These are phyloP conservation scores for Phytopythium mirpurense DNA, from an alignment of 352 stramenopile species.

Conservation along the genomic window DNA sequence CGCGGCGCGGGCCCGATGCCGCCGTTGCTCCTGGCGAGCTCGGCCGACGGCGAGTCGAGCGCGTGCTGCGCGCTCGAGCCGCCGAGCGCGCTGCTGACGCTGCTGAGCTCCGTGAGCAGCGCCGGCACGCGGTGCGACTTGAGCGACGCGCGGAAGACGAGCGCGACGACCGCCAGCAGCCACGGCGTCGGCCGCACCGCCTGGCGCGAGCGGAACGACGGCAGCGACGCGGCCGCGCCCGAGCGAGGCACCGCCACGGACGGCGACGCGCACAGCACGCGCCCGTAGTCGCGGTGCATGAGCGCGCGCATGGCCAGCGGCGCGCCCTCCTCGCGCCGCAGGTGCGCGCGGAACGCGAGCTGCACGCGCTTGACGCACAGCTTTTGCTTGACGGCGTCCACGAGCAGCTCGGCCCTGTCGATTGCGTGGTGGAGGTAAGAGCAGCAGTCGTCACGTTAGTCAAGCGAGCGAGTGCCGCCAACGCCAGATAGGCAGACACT, in stretches of 20 bases:
- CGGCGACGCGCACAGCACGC: neutral
- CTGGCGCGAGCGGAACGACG: conserved; percentile 21
- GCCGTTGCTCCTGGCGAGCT: conserved; percentile 36
- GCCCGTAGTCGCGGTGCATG: conserved; percentile 58
- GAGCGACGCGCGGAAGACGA: conserved; percentile 43
- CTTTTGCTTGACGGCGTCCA: conserved; percentile 70
- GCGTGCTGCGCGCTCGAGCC: neutral
- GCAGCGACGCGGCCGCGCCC: conserved; percentile 5
- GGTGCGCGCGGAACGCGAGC: conserved; percentile 53
- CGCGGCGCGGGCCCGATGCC: conserved; percentile 51
- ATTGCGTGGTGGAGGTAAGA: too few species aligned
- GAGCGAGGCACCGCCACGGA: neutral
- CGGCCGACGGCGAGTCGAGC: neutral
- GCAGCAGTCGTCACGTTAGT: conserved; percentile 1
- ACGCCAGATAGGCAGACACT: neutral
- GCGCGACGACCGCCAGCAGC: conserved; percentile 53
- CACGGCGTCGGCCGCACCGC: conserved; percentile 50
- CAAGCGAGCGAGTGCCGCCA: neutral
- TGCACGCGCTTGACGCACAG: conserved; percentile 68
- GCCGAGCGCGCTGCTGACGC: conserved; percentile 26
- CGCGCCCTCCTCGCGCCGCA: conserved; percentile 55
- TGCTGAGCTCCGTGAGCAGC: conserved; percentile 43
- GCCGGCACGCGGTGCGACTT: conserved; percentile 17
- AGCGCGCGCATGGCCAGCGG: conserved; percentile 71
- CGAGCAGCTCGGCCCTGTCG: conserved; percentile 45